Evolutionary conservation across 1,284 basidiomycete species (phyloP).

Genomic region (Rhodotorula glutinis): DNA sequence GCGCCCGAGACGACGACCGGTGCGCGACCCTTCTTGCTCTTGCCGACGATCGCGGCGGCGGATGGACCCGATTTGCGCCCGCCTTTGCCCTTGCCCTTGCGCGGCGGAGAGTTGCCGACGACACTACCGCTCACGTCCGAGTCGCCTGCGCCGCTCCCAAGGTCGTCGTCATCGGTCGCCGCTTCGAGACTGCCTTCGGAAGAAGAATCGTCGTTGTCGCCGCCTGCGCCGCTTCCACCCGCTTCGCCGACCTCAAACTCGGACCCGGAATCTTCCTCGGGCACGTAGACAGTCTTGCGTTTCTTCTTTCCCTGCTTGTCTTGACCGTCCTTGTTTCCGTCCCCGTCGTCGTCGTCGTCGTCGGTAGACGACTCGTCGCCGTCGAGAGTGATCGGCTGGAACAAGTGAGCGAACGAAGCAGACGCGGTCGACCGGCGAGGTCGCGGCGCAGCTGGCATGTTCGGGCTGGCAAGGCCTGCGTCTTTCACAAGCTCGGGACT

Average conservation of each 20-base stretch:
- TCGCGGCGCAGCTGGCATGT: neutral
- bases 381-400: neutral
- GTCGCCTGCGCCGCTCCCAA: conserved; percentile 3
- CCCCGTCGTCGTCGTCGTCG: neutral
- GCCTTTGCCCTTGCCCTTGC: neutral
- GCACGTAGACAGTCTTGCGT: conserved; percentile 15
- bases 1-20: neutral
- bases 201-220: neutral
- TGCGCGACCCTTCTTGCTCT: neutral
- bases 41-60: neutral
- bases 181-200: neutral
- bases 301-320: conserved; percentile 1
- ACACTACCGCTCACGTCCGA: conserved; percentile 1
- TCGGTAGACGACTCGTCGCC: neutral
- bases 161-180: neutral
- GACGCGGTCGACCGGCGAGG: neutral
- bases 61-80: neutral
- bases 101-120: neutral
- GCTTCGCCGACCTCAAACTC: conserved; percentile 1
- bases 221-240: neutral
- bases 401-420: neutral
- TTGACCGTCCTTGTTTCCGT: neutral
- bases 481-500: too few species aligned
- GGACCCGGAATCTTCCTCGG: conserved; percentile 7
- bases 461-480: too few species aligned